Evolutionary conservation across 2,329 filamentous ascomycete species (phyloP).

Genomic region (Fusarium musae): DNA sequence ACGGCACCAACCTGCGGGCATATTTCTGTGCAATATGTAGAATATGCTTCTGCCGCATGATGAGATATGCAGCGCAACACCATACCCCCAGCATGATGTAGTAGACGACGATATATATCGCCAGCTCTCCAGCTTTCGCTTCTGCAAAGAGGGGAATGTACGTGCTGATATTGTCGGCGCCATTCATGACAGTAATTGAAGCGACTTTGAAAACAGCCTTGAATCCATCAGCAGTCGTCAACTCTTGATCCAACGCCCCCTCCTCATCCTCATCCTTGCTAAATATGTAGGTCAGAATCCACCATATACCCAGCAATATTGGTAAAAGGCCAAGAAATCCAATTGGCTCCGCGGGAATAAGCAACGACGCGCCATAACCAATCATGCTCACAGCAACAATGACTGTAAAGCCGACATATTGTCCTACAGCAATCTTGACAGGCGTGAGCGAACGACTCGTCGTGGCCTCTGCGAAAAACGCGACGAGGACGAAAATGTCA

Average conservation of each 20-base stretch:
- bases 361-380: background rate
- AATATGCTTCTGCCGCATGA: slow-evolving; percentile 3
- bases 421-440: background rate
- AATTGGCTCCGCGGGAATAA: slow-evolving; percentile 3
- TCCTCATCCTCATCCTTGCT: background rate
- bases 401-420: slow-evolving; percentile 4
- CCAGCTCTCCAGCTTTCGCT: background rate
- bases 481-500: slow-evolving; percentile 3
- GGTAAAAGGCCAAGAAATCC: background rate
- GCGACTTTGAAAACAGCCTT: slow-evolving; percentile 6
- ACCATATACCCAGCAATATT: background rate
- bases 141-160: background rate
- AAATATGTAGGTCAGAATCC: background rate
- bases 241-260: background rate
- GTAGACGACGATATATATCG: background rate
- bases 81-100: background rate
- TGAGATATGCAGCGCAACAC: background rate
- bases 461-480: background rate
- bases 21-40: background rate
- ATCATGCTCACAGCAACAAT: slow-evolving; percentile 7
- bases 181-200: background rate
- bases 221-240: background rate
- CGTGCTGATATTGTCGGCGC: background rate
- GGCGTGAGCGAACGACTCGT: background rate
- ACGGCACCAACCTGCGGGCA: background rate